phyloP scores from a whole-genome alignment of 2,329 filamentous ascomycete species.

The Penicillium olsonii region DNA sequence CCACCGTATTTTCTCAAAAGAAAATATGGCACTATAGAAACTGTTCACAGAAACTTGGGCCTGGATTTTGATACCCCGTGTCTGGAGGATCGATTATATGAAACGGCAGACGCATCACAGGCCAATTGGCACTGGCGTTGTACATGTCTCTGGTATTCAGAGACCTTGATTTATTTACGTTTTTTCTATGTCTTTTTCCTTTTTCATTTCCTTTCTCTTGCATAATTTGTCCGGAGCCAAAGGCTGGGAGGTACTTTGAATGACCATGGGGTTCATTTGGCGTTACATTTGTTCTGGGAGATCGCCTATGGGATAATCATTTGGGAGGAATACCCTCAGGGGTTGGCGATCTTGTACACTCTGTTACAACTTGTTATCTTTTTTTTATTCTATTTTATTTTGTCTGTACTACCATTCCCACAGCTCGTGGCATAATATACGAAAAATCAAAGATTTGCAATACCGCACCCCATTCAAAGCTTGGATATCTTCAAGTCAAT shows the following conservation, averaged over 20 bases:
- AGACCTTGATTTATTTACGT: slow-evolving; percentile 18
- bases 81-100: slow-evolving; percentile 17
- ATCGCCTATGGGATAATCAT: slow-evolving; percentile 23
- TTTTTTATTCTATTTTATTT: slow-evolving; percentile 8
- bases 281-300: slow-evolving; percentile 26
- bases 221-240: slow-evolving; percentile 28
- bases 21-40: slow-evolving; percentile 9
- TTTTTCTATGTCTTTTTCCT: slow-evolving; percentile 4
- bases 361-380: slow-evolving; percentile 21
- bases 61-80: slow-evolving; percentile 26
- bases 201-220: slow-evolving; percentile 18
- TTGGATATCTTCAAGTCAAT: too few relatives aligned
- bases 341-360: slow-evolving; percentile 26
- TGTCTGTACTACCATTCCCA: slow-evolving; percentile 23
- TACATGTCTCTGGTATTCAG: slow-evolving; percentile 23
- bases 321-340: slow-evolving; percentile 9
- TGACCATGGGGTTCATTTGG: slow-evolving; percentile 19
- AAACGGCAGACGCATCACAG: slow-evolving; percentile 19
- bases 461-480: not conserved
- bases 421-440: slow-evolving; percentile 21
- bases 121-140: slow-evolving; percentile 22
- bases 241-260: slow-evolving; percentile 30
- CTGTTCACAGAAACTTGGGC: slow-evolving; percentile 1
- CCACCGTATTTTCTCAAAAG: slow-evolving; percentile 1
- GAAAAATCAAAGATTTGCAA: slow-evolving; percentile 13